Base-by-base conservation (phyloP, 2,329 filamentous ascomycete species). In the Cordyceps tenuipes region DNA sequence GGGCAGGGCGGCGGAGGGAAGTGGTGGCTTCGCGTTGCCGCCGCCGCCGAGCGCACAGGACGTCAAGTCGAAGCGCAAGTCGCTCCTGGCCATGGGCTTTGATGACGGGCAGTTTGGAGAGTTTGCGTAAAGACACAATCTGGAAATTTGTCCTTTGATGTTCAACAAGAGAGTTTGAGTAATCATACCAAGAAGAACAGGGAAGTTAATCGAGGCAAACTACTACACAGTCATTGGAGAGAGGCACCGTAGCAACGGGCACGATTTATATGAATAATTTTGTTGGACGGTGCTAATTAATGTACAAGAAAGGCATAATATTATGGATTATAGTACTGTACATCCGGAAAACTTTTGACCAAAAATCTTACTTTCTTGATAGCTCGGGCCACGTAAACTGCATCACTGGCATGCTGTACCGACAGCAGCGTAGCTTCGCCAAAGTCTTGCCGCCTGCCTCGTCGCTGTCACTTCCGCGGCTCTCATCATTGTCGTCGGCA, bases 21-120 rank as follows among this genome's bases (percentile, higher is more conserved):
- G 78, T 82, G 68, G 68, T 17, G 68, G 72, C 1, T 74, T 76
- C 50, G 80, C 87, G 62, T 73, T 90, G 59, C 85, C 88, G 7
- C 87, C 89, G 31, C 87, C 88, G 8, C 87, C 87, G 1, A 84
- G 79, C 62, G 82, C 81, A 15, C 77, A 78, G 64, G 82, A 83
- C 61, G 78, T 83, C n/a, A 85, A 82, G 73, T 77, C 82, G 71
- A 81, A 84, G 73, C 78, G 81, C 67, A 76, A 75, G 67, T 80
- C 82, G 13, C 76, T 80, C 5, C 77, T 86, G 68, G 86, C 91
- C 61, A 68, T 93, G 64, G 90, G 90, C 0, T 94, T 94, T 67
- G 90, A 95, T 68, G 89, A 96, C 70, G 91, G 90, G 1, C 88
- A 93, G 69, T 92, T 91, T 81, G 90, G 90, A 21, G 90, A 95